A percentile compares a stretch with the other conserved stretches of the same genome.
phyloP scores from a whole-genome alignment of 768 basidiomycete species.

The Ramaria sp. region DNA sequence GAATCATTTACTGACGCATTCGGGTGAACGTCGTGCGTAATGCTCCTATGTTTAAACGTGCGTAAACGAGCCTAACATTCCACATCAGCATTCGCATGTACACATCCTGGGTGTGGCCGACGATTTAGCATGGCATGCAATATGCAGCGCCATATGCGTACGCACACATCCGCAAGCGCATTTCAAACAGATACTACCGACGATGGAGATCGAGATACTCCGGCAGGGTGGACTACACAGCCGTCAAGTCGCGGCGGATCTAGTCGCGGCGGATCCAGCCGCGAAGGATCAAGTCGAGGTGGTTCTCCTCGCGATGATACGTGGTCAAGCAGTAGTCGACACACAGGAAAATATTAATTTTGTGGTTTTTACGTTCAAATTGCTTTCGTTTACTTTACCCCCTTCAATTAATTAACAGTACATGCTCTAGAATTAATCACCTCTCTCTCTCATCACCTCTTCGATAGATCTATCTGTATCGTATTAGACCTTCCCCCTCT shows the following conservation, averaged over 20 bases:
- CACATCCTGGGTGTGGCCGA: conserved; percentile 66
- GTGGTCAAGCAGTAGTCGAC: background rate
- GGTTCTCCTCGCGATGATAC: conserved; percentile 1
- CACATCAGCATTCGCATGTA: conserved; percentile 51
- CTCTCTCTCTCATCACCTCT: too few species aligned
- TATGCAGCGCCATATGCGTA: conserved; percentile 55
- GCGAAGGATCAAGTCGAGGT: conserved; percentile 4
- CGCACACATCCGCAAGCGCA: conserved; percentile 30
- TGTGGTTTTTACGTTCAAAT: too few species aligned
- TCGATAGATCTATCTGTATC: too few species aligned
- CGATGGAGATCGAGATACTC: background rate
- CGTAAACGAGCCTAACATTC: background rate
- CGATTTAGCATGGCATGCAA: conserved; percentile 81
- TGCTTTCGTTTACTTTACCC: too few species aligned
- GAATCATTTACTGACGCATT: conserved; percentile 7
- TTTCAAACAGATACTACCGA: conserved; percentile 3
- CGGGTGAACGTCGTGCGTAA: conserved; percentile 5
- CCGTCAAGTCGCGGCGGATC: conserved; percentile 5
- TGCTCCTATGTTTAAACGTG: background rate
- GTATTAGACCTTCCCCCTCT: too few species aligned
- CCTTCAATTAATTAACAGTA: too few species aligned
- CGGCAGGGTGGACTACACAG: background rate
- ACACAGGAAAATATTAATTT: background rate
- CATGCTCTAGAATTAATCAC: too few species aligned
- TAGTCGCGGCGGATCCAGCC: conserved; percentile 1